Conservation (phyloP, 192 early-diverging fungal species). For the Lobosporangium transversale region DNA sequence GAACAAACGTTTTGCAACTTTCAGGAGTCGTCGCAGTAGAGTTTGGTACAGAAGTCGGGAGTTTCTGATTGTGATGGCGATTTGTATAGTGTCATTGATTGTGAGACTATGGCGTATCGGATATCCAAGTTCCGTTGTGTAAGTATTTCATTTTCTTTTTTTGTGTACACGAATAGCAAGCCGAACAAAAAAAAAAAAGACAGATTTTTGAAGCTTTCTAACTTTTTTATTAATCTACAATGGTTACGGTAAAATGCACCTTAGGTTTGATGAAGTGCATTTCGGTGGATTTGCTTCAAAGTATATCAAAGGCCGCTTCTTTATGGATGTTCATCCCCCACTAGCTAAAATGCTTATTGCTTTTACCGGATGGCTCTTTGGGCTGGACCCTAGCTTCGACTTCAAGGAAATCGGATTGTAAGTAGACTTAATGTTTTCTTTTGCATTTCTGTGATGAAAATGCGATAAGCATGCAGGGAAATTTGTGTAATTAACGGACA, state of each 20-base stretch:
- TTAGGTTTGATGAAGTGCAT: slow-evolving; percentile 98
- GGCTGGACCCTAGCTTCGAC: slow-evolving; percentile 92
- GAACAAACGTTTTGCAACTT: slow-evolving; percentile 24
- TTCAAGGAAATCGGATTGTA: slow-evolving; percentile 91
- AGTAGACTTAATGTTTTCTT: slow-evolving; percentile 1
- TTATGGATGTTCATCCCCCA: slow-evolving; percentile 97
- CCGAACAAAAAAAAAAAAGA: background rate
- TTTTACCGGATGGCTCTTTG: slow-evolving; percentile 76
- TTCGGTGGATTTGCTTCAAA: slow-evolving; percentile 96
- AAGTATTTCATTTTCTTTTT: slow-evolving; percentile 12
- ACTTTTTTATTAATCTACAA: background rate
- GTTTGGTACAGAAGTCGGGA: slow-evolving; percentile 40
- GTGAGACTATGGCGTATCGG: slow-evolving; percentile 75
- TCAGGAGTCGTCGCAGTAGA: slow-evolving; percentile 29
- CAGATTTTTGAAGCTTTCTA: background rate
- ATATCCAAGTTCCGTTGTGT: slow-evolving; percentile 67
- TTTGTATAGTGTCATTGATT: slow-evolving; percentile 59
- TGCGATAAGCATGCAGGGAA: too few species aligned
- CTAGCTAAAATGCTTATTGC: slow-evolving; percentile 93
- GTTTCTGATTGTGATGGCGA: slow-evolving; percentile 13
- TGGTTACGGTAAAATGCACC: background rate
- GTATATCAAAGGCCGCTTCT: slow-evolving; percentile 90
- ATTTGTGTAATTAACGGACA: too few species aligned
- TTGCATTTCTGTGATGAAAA: background rate
- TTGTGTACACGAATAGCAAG: too few species aligned